phyloP scores from a whole-genome alignment of 768 basidiomycete species.

The Solioccasus polychromus region DNA sequence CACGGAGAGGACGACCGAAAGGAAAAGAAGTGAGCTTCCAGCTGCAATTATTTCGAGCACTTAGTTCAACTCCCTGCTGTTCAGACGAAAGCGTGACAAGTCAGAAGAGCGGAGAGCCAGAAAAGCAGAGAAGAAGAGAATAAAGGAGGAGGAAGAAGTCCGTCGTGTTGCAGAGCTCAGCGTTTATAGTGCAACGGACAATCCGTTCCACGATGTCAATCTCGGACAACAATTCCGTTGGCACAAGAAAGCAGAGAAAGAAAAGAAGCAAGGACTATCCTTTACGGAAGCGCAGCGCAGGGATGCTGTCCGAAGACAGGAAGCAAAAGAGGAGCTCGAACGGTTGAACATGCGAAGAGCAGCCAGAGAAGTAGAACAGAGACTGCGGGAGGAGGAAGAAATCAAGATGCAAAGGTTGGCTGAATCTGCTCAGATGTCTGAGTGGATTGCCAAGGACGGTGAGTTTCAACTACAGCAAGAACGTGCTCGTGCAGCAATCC shows the following conservation, averaged over 20 bases:
- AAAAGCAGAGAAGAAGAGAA: conserved; percentile 84
- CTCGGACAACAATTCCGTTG: conserved; percentile 95
- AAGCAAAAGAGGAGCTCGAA: conserved; percentile 95
- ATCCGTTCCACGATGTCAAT: conserved; percentile 97
- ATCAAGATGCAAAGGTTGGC: conserved; percentile 82
- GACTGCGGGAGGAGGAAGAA: conserved; percentile 90
- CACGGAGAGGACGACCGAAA: conserved; percentile 33
- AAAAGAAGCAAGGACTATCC: conserved; percentile 82
- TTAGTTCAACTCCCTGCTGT: conserved; percentile 7
- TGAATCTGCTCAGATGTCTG: conserved; percentile 96
- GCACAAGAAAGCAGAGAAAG: conserved; percentile 98
- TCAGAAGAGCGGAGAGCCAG: conserved; percentile 83
- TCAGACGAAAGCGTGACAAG: conserved; percentile 79
- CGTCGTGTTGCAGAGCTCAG: conserved; percentile 92
- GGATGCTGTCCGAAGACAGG: conserved; percentile 78
- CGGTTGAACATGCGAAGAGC: conserved; percentile 86
- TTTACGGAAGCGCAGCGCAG: conserved; percentile 73
- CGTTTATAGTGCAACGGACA: conserved; percentile 94
- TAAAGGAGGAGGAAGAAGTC: conserved; percentile 84
- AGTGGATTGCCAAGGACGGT: conserved; percentile 96
- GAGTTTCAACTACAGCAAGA: conserved; percentile 98
- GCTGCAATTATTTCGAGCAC: not conserved
- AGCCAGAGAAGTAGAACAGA: conserved; percentile 87
- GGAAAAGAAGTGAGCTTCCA: conserved; percentile 45
- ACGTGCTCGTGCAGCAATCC: conserved; percentile 82